phyloP scores from a whole-genome alignment of 140 eudicot species.

The Anethum foeniculum region DNA sequence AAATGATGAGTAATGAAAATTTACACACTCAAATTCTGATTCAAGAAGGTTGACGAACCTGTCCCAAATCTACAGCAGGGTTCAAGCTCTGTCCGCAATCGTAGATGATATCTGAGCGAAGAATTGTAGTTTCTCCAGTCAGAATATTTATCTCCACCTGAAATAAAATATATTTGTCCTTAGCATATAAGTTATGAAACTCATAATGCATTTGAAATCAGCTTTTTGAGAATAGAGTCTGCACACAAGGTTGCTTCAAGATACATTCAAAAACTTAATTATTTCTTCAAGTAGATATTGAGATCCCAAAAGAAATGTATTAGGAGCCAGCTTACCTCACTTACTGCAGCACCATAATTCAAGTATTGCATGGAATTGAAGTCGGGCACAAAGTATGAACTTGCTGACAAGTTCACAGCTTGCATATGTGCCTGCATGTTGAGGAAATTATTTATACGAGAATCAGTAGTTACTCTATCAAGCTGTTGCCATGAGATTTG shows the following conservation, averaged over 20 bases:
- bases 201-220: neutral
- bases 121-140: slow-evolving; percentile 73
- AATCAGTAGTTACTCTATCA: neutral
- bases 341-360: slow-evolving; percentile 93
- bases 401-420: slow-evolving; percentile 62
- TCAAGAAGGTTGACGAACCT: slow-evolving; percentile 28
- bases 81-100: slow-evolving; percentile 41
- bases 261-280: neutral
- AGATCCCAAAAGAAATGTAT: neutral
- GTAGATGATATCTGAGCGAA: slow-evolving; percentile 56
- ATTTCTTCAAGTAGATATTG: neutral
- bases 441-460: neutral
- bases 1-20: neutral
- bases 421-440: slow-evolving; percentile 40
- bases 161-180: slow-evolving; percentile 3
- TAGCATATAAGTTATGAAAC: neutral
- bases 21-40: slow-evolving; percentile 11
- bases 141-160: slow-evolving; percentile 83
- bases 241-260: neutral
- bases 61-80: slow-evolving; percentile 98
- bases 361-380: slow-evolving; percentile 46
- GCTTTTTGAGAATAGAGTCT: neutral
- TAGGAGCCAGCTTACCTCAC: slow-evolving; percentile 52
- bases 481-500: neutral
- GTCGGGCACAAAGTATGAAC: slow-evolving; percentile 64